Evolutionary conservation across 768 basidiomycete species (phyloP).

Genomic region (Russula vinacea): DNA sequence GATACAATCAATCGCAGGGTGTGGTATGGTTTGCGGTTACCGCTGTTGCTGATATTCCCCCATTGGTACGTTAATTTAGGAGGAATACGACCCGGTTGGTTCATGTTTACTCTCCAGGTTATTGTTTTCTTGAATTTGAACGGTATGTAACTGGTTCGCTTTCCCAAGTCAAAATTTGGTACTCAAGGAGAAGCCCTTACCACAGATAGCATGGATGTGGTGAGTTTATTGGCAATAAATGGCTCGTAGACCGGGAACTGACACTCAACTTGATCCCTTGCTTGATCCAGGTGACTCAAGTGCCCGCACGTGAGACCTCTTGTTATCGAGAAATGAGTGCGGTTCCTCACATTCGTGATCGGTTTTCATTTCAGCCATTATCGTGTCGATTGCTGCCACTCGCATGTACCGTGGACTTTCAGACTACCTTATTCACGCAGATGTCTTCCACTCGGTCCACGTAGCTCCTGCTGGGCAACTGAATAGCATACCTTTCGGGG

Average conservation of each 20-base stretch:
- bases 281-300: background rate
- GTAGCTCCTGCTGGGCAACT: background rate
- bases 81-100: background rate
- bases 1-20: conserved; percentile 3
- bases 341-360: background rate
- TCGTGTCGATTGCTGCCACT: background rate
- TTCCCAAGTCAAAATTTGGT: background rate
- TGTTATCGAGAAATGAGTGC: background rate
- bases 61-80: conserved; percentile 2
- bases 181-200: background rate
- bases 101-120: background rate
- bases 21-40: conserved; percentile 6
- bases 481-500: background rate
- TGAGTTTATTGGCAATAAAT: background rate
- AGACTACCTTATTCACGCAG: background rate
- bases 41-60: conserved; percentile 4
- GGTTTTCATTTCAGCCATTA: background rate
- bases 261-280: no score
- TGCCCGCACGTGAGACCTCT: background rate
- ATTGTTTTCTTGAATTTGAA: conserved; percentile 9
- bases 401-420: background rate
- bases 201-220: conserved; percentile 7
- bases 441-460: background rate
- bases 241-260: background rate
- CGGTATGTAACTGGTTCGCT: conserved; percentile 8